These are phyloP conservation scores for Dactylellina haptotyla DNA, from an alignment of 2,329 filamentous ascomycete species.

Conservation along the genomic window DNA sequence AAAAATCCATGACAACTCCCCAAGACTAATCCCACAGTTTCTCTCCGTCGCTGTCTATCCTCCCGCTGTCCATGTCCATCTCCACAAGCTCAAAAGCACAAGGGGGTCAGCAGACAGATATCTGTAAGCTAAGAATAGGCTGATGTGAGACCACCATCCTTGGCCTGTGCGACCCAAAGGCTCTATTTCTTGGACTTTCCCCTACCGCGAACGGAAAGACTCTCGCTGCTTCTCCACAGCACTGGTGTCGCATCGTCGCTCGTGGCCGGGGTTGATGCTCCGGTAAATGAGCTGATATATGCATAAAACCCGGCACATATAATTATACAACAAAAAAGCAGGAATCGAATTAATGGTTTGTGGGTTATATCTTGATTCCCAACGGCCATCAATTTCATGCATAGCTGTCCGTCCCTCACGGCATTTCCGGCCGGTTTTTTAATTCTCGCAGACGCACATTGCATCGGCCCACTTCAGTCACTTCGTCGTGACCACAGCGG, in stretches of 20 bases:
- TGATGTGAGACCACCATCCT: slow-evolving; percentile 44
- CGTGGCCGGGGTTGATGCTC: slow-evolving; percentile 16
- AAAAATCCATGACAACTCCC: not conserved
- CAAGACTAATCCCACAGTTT: no score
- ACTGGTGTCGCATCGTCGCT: slow-evolving; percentile 27
- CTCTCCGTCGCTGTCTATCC: no score
- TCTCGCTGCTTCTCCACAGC: slow-evolving; percentile 26
- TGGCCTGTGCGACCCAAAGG: slow-evolving; percentile 34
- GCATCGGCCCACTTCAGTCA: not conserved
- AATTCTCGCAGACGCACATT: slow-evolving; percentile 26
- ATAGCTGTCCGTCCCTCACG: not conserved
- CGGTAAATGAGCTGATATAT: slow-evolving; percentile 50
- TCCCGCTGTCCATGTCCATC: not conserved
- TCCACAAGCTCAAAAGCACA: slow-evolving; percentile 7
- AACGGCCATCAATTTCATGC: slow-evolving; percentile 5
- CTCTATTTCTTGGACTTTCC: slow-evolving; percentile 1
- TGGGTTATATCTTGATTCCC: slow-evolving; percentile 1
- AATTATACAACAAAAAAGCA: slow-evolving; percentile 5
- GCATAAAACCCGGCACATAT: slow-evolving; percentile 36
- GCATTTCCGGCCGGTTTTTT: slow-evolving; percentile 15
- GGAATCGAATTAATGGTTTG: slow-evolving; percentile 1
- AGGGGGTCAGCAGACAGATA: slow-evolving; percentile 44
- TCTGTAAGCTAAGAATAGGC: slow-evolving; percentile 49
- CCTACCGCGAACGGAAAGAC: slow-evolving; percentile 31
- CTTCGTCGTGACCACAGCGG: slow-evolving; percentile 3